Conservation (phyloP, 108 stramenopile genomes). For the Epithemia pelagica region DNA sequence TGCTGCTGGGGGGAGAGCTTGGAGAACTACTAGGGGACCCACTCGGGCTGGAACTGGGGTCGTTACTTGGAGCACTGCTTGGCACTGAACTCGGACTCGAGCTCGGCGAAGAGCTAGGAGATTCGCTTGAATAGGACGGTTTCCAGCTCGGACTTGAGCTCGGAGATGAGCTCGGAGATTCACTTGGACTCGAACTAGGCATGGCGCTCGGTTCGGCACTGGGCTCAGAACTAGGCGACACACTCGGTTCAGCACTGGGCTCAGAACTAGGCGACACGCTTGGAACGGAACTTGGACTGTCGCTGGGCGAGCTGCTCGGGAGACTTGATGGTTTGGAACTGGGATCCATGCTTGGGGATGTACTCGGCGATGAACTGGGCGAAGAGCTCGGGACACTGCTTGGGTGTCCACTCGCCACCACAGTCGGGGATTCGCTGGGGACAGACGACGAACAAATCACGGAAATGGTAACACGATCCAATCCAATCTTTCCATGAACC, state of each 20-base stretch:
- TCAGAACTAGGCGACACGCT: background rate
- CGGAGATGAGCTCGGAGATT: slow-evolving; percentile 1
- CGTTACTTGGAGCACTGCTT: background rate
- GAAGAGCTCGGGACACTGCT: slow-evolving; percentile 1
- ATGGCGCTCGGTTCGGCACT: background rate
- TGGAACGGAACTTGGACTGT: slow-evolving; percentile 1
- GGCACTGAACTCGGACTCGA: slow-evolving; percentile 1
- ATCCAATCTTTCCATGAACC: background rate
- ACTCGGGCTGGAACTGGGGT: background rate
- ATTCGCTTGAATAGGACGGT: background rate
- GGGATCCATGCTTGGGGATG: background rate
- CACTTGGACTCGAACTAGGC: slow-evolving; percentile 1
- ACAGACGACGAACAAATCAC: background rate
- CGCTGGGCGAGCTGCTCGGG: background rate
- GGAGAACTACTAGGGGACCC: background rate
- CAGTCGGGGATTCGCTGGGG: slow-evolving; percentile 2
- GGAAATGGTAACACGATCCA: background rate
- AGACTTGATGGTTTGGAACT: background rate
- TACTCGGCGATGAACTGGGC: slow-evolving; percentile 4
- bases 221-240: slow-evolving; percentile 1
- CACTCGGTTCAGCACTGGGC: slow-evolving; percentile 1
- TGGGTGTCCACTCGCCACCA: background rate
- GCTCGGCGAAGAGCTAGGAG: slow-evolving; percentile 5
- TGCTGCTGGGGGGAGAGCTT: background rate
- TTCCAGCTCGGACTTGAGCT: background rate